A percentile compares a stretch with the other conserved stretches of the same genome.
These are phyloP conservation scores for Gamarada debralockiae DNA, from an alignment of 495 filamentous ascomycete species.

Conservation along the genomic window DNA sequence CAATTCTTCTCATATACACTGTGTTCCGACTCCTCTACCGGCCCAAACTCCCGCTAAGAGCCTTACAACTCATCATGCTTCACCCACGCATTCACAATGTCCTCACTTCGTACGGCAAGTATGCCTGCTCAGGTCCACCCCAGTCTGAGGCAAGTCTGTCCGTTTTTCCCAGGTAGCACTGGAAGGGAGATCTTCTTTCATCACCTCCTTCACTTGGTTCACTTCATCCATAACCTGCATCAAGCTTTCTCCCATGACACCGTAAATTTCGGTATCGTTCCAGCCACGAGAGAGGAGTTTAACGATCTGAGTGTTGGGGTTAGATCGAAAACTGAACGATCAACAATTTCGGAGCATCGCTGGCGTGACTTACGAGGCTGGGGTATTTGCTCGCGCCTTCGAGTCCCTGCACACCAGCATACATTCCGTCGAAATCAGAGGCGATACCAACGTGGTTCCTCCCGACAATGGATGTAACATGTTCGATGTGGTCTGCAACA, in stretches of 20 bases:
- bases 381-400: constrained; percentile 21
- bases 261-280: constrained; percentile 10
- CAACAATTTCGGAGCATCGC: too few species aligned
- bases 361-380: too few species aligned
- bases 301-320: constrained; percentile 1
- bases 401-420: constrained; percentile 5
- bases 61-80: constrained; percentile 26
- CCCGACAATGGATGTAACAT: constrained; percentile 13
- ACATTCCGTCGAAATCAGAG: constrained; percentile 22
- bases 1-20: too few species aligned
- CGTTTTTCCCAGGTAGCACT: constrained; percentile 6
- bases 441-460: constrained; percentile 16
- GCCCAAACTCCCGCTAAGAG: too few species aligned
- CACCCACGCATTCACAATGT: constrained; percentile 36
- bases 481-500: constrained; percentile 18
- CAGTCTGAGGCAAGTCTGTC: constrained; percentile 5
- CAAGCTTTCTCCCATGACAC: constrained; percentile 4
- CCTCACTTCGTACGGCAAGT: constrained; percentile 6
- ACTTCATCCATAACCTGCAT: constrained; percentile 9
- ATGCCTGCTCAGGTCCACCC: constrained; percentile 3
- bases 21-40: too few species aligned
- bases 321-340: too few species aligned
- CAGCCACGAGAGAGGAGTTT: constrained; percentile 2
- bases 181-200: constrained; percentile 1
- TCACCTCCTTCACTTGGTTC: neutral